Evolutionary conservation across 495 filamentous ascomycete genomes (phyloP).

Genomic region (Elasticomyces elasticus): DNA sequence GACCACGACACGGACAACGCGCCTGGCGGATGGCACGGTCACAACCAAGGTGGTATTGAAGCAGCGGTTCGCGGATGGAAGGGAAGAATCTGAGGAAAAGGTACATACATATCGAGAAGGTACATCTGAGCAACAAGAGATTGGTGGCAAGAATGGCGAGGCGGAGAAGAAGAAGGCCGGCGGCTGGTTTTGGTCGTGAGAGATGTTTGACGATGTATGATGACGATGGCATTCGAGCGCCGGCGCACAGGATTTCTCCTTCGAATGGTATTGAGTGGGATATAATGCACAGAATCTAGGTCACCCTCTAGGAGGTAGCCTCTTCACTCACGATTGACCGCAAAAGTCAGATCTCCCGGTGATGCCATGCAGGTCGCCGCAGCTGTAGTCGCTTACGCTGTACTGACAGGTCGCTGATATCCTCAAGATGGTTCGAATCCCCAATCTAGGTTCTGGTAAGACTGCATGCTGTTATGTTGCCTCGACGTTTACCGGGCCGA

Average conservation of each 20-base stretch:
- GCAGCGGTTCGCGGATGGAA: conserved; percentile 53
- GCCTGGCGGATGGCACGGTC: conserved; percentile 49
- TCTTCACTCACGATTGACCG: too few relatives aligned
- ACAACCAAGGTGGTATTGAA: conserved; percentile 51
- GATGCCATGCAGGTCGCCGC: too few relatives aligned
- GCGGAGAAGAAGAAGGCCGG: neutral
- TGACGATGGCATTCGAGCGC: neutral
- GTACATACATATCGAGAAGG: conserved; percentile 24
- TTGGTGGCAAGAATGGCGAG: neutral
- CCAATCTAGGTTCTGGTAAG: too few relatives aligned
- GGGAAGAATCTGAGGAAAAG: conserved; percentile 47
- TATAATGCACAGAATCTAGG: too few relatives aligned
- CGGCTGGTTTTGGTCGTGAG: conserved; percentile 14
- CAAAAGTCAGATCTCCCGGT: too few relatives aligned
- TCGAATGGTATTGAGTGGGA: neutral
- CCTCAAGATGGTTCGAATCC: too few relatives aligned
- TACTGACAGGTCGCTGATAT: too few relatives aligned
- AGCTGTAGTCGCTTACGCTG: too few relatives aligned
- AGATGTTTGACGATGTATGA: neutral
- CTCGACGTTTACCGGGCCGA: too few relatives aligned
- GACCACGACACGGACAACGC: conserved; percentile 46
- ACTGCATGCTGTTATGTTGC: too few relatives aligned
- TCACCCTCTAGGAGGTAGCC: too few relatives aligned
- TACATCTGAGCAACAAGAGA: neutral
- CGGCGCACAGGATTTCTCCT: neutral